Conservation (phyloP, 306 rosid species). For the Acacia acuminata region DNA sequence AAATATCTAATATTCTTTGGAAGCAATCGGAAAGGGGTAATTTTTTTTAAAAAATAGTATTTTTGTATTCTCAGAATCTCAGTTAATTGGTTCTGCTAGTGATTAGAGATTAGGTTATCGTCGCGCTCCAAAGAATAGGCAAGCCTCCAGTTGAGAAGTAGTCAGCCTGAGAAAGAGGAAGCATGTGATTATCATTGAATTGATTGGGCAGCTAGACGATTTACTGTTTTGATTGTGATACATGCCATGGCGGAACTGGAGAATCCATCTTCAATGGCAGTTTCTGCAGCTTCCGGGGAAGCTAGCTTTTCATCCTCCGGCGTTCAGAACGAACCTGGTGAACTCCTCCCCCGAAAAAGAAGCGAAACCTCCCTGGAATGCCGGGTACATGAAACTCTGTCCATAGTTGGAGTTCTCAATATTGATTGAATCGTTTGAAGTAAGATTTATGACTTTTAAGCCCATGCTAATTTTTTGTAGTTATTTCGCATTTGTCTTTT, state of each 20-base stretch:
- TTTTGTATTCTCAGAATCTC: not conserved
- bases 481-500: not conserved
- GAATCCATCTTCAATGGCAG: constrained; percentile 51
- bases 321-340: constrained; percentile 30
- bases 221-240: not conserved
- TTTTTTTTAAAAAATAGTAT: not conserved
- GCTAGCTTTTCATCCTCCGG: constrained; percentile 43
- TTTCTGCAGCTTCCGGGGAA: constrained; percentile 48
- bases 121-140: not conserved
- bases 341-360: constrained; percentile 63
- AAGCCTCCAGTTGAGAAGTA: constrained; percentile 4
- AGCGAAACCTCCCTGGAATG: constrained; percentile 94
- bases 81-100: not conserved
- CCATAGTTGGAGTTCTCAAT: not conserved
- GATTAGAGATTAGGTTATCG: not conserved
- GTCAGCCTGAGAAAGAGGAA: not conserved
- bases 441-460: not conserved
- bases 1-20: constrained; percentile 12
- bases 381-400: constrained; percentile 53
- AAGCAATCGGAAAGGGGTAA: constrained; percentile 20
- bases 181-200: constrained; percentile 4
- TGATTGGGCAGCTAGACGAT: constrained; percentile 4
- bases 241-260: constrained; percentile 52
- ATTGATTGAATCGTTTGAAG: not conserved
- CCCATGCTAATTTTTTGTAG: not conserved